These are phyloP conservation scores for Leptomonas pyrrhocoris DNA, from an alignment of 208 protist genomes.

Conservation along the genomic window DNA sequence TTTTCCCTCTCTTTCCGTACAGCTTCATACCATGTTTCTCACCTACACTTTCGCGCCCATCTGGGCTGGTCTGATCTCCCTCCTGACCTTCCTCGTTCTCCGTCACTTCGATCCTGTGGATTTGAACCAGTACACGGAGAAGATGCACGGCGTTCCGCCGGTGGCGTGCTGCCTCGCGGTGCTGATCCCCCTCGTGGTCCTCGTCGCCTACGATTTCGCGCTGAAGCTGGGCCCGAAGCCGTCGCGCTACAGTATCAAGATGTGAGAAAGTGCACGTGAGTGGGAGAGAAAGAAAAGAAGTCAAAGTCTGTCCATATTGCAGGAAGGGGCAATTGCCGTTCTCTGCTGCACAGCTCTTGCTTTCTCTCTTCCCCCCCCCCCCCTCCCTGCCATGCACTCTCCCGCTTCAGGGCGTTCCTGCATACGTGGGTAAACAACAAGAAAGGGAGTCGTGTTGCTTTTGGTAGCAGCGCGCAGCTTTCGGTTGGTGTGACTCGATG, in stretches of 20 bases:
- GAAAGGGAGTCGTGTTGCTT: no score
- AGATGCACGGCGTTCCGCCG: conserved; percentile 65
- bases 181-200: conserved; percentile 57
- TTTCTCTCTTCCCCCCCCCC: no score
- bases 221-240: conserved; percentile 64
- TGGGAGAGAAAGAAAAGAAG: conserved; percentile 7
- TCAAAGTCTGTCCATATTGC: neutral
- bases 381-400: no score
- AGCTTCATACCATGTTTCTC: conserved; percentile 58
- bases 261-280: conserved; percentile 22
- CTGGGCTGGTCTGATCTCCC: conserved; percentile 53
- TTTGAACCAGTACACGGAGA: conserved; percentile 54
- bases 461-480: no score
- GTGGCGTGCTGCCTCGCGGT: conserved; percentile 46
- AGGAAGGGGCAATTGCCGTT: neutral
- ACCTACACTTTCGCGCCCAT: conserved; percentile 61
- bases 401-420: no score
- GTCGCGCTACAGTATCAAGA: conserved; percentile 55
- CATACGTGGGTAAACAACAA: no score
- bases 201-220: conserved; percentile 56
- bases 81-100: conserved; percentile 63
- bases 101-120: conserved; percentile 64
- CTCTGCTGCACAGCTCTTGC: no score
- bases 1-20: neutral
- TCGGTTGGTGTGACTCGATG: no score